Evolutionary conservation across 208 protist genomes (phyloP).

Genomic region (Leishmania braziliensis): DNA sequence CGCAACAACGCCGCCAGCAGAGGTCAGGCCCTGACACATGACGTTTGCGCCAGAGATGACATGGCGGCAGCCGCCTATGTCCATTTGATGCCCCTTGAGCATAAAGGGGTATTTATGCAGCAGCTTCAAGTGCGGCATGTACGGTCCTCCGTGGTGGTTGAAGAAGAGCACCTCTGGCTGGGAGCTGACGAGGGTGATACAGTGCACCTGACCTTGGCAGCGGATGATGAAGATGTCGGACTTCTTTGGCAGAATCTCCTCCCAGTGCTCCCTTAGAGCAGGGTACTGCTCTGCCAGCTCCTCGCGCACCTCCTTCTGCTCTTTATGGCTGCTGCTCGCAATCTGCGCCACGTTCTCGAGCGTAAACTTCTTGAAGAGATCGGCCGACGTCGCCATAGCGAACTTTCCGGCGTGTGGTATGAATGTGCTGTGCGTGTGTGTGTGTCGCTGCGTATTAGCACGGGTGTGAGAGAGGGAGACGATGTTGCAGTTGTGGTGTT

Average conservation of each 20-base stretch:
- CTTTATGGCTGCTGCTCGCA: conserved; percentile 82
- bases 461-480: not conserved
- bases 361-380: conserved; percentile 93
- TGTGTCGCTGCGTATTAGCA: not conserved
- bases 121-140: conserved; percentile 94
- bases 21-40: conserved; percentile 98
- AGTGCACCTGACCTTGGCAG: conserved; percentile 92
- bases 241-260: conserved; percentile 95
- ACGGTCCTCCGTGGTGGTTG: conserved; percentile 95
- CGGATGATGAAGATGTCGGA: conserved; percentile 92
- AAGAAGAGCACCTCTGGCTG: conserved; percentile 97
- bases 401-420: not conserved
- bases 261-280: conserved; percentile 79
- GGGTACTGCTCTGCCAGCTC: conserved; percentile 90
- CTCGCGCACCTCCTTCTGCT: conserved; percentile 90
- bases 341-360: conserved; percentile 89
- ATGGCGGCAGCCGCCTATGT: conserved; percentile 97
- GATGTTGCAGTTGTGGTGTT: not conserved
- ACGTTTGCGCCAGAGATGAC: conserved; percentile 97
- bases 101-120: conserved; percentile 98
- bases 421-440: not conserved
- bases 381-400: conserved; percentile 40
- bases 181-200: conserved; percentile 90
- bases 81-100: conserved; percentile 94
- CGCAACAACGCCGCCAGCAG: conserved; percentile 86